phyloP scores from a whole-genome alignment of 768 basidiomycete genomes.

The Pilatotrama ljubarskyi region DNA sequence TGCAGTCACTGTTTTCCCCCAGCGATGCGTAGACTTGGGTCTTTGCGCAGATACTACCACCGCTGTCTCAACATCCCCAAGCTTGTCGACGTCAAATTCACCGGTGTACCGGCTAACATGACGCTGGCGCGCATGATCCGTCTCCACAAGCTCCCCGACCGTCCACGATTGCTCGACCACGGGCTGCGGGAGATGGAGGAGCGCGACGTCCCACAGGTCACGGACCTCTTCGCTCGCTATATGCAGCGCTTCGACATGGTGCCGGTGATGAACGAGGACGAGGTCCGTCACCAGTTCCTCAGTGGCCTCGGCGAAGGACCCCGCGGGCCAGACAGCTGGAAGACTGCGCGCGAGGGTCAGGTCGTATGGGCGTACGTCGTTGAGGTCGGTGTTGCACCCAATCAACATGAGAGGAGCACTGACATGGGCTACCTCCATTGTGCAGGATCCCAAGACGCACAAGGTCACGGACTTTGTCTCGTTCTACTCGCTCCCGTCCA shows the following conservation, averaged over 20 bases:
- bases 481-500: constrained; percentile 95
- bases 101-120: constrained; percentile 80
- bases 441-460: constrained; percentile 76
- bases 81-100: constrained; percentile 87
- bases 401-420: not conserved
- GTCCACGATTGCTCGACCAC: constrained; percentile 41
- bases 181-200: constrained; percentile 91
- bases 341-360: constrained; percentile 62
- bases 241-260: constrained; percentile 85
- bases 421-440: not conserved
- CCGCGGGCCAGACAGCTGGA: constrained; percentile 45
- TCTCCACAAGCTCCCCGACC: constrained; percentile 63
- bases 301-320: constrained; percentile 72
- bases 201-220: constrained; percentile 69
- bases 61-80: constrained; percentile 90
- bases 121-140: constrained; percentile 91
- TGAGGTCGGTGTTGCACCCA: constrained; percentile 55
- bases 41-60: constrained; percentile 80
- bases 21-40: too few relatives aligned
- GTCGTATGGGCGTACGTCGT: constrained; percentile 97
- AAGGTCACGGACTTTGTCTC: constrained; percentile 95
- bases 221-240: constrained; percentile 70
- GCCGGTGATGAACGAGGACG: constrained; percentile 72
- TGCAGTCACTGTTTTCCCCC: too few relatives aligned
- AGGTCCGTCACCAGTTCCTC: constrained; percentile 84